A percentile compares a stretch with the other conserved stretches of the same genome.
These are phyloP conservation scores for Fusarium chuoi DNA, from an alignment of 2,329 filamentous ascomycete genomes.

Conservation along the genomic window DNA sequence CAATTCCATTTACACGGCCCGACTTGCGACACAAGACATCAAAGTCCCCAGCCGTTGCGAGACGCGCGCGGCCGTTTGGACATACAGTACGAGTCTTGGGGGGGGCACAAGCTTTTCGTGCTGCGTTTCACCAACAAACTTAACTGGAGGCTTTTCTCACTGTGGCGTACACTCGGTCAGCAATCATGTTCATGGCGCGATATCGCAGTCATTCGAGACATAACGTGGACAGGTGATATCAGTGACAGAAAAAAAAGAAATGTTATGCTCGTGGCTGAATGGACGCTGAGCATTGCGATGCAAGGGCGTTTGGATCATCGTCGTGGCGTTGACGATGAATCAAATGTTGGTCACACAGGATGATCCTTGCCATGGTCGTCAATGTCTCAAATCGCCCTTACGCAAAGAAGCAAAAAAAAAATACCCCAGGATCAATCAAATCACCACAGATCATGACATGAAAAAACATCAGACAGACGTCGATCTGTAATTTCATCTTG, in stretches of 20 bases:
- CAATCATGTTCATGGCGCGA: slow-evolving; percentile 4
- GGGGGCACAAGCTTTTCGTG: neutral
- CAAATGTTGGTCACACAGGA: neutral
- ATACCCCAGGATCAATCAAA: neutral
- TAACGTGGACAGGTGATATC: neutral
- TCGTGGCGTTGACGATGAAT: neutral
- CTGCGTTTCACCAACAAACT: neutral
- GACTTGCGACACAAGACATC: neutral
- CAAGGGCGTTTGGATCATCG: slow-evolving; percentile 18
- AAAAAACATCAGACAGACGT: neutral
- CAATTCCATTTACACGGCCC: neutral
- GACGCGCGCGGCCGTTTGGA: neutral
- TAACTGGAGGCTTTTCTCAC: neutral
- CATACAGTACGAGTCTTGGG: neutral
- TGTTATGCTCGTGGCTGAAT: neutral
- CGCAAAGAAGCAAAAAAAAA: slow-evolving; percentile 14
- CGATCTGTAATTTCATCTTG: slow-evolving; percentile 21
- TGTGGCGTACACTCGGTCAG: neutral
- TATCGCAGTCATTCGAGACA: neutral
- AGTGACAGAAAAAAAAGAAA: neutral
- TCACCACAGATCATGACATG: neutral
- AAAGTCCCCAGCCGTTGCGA: neutral
- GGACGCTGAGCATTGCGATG: neutral
- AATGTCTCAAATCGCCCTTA: slow-evolving; percentile 27
- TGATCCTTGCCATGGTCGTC: slow-evolving; percentile 11